Evolutionary conservation across 768 basidiomycete genomes (phyloP), one percentile per base, ranked within the genome.

Genomic region (Coprinellus micaceus): DNA sequence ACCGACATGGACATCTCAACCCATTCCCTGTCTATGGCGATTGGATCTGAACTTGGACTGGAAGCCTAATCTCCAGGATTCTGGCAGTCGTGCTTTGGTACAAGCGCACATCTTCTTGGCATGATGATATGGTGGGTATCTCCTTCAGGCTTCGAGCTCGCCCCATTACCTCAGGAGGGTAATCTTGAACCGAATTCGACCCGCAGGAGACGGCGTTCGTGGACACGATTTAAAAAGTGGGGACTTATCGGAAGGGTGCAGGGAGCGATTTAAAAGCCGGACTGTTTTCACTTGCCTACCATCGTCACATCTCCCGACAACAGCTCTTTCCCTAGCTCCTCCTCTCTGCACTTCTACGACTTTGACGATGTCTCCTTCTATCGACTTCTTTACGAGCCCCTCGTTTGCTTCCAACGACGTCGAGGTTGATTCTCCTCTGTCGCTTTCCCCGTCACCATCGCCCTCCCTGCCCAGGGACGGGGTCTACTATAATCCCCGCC

Each of bases 401-500:
- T 56, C 21, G 25, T n/a, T 48, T 7, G 24, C 45, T 47, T 24
- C 45, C 6, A 37, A 33, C 48, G 21, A 26, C 29, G n/a, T 44
- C 48, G 37, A 56, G 21, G 17, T 28, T 22, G 5, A 21, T 17
- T 19, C 48, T 11, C 47, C 37, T 21, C 47, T 10, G n/a, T 37
- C 41, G 9, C 41, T 25, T 0, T 52, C 56, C 2, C 51, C 56
- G 19, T 40, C 56, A 12, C 21, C 56, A 7, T 13, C 19, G 2
- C 33, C 43, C 52, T 40, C 45, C 30, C 46, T 24, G 43, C 26
- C 29, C 5, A 11, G 36, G 17, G 48, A 57, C 19, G 56, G 41
- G 4, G 50, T 58, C 1, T 89, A 88, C 68, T 81, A 83, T 67
- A 90, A 89, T 64, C 53, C 86, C 46, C 85, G 86, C 28, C 70